Percentiles rank a stretch among this genome's conserved stretches.
These are phyloP conservation scores for Porpolomopsis calyptriformis DNA, from an alignment of 768 basidiomycete genomes.

Conservation along the genomic window DNA sequence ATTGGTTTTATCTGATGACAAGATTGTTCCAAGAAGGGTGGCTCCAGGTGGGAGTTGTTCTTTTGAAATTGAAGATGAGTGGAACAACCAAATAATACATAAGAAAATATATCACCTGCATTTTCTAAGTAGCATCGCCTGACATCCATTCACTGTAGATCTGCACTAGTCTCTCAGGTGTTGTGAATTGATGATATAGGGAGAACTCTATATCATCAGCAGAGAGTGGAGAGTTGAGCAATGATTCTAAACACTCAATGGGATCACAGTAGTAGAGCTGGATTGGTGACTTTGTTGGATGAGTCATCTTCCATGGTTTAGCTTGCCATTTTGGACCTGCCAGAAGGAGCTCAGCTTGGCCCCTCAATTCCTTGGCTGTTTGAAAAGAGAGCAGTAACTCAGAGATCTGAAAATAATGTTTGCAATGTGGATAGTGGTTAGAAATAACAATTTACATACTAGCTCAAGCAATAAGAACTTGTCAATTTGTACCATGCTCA, in stretches of 20 bases:
- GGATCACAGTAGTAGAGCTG: conserved; percentile 17
- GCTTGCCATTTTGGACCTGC: conserved; percentile 14
- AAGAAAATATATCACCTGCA: conserved; percentile 15
- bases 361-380: conserved; percentile 12
- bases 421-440: background rate
- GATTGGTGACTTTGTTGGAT: conserved; percentile 13
- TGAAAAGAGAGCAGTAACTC: conserved; percentile 12
- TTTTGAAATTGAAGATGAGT: too few species aligned
- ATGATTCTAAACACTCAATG: conserved; percentile 17
- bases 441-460: conserved; percentile 11
- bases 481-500: conserved; percentile 22
- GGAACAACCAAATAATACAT: background rate
- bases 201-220: too few species aligned
- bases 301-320: conserved; percentile 2
- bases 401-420: conserved; percentile 8
- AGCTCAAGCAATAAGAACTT: conserved; percentile 18
- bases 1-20: conserved; percentile 25
- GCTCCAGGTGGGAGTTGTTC: conserved; percentile 14
- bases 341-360: conserved; percentile 13
- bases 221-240: too few species aligned
- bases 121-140: conserved; percentile 15
- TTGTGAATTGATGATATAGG: too few species aligned
- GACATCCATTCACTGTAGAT: too few species aligned
- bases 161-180: too few species aligned
- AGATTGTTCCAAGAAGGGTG: conserved; percentile 20